Base-by-base conservation (phyloP, 2,329 filamentous ascomycete genomes). In the Didymella exigua region DNA sequence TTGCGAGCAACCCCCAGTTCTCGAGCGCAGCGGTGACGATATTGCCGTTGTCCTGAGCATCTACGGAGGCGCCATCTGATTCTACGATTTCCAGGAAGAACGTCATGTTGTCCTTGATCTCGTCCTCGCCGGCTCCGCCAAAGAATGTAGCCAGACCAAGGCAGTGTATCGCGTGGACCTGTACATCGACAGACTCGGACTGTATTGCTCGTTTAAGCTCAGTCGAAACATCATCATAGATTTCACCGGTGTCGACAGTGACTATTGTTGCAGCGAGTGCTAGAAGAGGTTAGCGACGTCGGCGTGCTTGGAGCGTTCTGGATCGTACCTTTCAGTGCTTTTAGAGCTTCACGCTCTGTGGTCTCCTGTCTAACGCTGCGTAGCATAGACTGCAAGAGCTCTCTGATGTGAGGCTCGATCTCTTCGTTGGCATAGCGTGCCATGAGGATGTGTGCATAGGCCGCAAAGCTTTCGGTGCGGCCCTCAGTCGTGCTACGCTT, bases 1-100 rank as follows among this genome's bases (percentile, higher is more conserved):
- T 92, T 5, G 89, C 89, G 5, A 96, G 82, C 60, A 93, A 89
- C 1, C 88, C 88, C 90, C 91, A 96, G 54, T 88, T 86, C 60
- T 89, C 84, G 1, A 96, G 79, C 0, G 91, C 90, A 0, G 90
- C 89, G 3, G 85, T 81, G 1, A 96, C 91, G 2, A 91, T 84
- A 2, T 81, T 79, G 0, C 82, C 85, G 60, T 87, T 88, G 66
- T 96, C 91, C 30, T 82, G 80, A 0, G 91, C 89, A 5, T 86
- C 85, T 36, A 93, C 81, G 2, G 82, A 85, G 33, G 88, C 82
- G 2, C 92, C 92, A 62, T 96, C 91, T 7, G 87, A 90, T 56
- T 90, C 87, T 16, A 92, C 79, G 44, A 96, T 90, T 54, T 92
- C 89, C 10, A 93, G 77, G 24, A 93, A 78, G 60, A 88, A 90